Evolutionary conservation across 345 rosid species (phyloP).

Genomic region (Trapa bicornis): DNA sequence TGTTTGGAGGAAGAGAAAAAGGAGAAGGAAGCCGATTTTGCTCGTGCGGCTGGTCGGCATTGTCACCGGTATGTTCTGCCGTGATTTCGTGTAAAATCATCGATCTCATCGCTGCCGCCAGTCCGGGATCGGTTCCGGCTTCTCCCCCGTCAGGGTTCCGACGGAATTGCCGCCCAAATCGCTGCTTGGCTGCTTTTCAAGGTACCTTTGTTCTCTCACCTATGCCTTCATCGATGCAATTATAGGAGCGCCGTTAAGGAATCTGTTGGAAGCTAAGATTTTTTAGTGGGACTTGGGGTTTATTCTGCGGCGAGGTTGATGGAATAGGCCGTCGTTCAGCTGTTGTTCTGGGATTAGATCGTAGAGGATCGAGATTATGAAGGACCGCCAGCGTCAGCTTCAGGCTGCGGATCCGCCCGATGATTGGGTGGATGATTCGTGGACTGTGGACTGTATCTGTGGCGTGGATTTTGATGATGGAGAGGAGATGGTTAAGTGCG

Average conservation of each 20-base stretch:
- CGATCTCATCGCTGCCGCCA: slow-evolving; percentile 1
- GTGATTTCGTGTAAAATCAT: neutral
- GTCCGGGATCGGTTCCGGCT: neutral
- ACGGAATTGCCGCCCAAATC: neutral
- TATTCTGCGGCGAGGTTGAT: neutral
- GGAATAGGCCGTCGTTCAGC: neutral
- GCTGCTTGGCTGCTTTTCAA: neutral
- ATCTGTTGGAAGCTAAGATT: neutral
- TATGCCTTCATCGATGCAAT: neutral
- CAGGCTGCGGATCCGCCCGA: slow-evolving; percentile 57
- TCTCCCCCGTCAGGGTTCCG: neutral
- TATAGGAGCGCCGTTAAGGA: neutral
- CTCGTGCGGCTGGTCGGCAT: too few species aligned
- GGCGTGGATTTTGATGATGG: slow-evolving; percentile 92
- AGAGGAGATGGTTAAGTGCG: slow-evolving; percentile 97
- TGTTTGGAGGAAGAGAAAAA: too few species aligned
- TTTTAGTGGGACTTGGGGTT: neutral
- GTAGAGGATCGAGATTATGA: slow-evolving; percentile 20
- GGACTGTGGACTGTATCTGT: slow-evolving; percentile 95
- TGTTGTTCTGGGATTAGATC: slow-evolving; percentile 1
- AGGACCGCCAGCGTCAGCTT: slow-evolving; percentile 50
- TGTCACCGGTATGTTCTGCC: neutral
- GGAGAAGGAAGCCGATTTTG: too few species aligned
- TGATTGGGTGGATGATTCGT: slow-evolving; percentile 88
- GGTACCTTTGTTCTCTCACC: neutral